Base-by-base conservation (phyloP, 2,329 filamentous ascomycete species). In the Torrubiella hemipterigena region DNA sequence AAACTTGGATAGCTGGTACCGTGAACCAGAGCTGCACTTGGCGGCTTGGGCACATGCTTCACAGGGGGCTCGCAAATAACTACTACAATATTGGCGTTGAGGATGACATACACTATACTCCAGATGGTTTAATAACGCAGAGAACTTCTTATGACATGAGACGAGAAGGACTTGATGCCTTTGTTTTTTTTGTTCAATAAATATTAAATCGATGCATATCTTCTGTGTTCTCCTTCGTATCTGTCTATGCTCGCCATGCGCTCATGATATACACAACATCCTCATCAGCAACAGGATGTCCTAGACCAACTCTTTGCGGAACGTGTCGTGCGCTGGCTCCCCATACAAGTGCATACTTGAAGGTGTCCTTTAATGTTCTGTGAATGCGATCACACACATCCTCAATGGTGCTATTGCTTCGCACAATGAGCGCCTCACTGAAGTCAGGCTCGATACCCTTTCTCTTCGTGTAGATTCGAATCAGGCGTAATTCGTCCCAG, bases 281-380 rank as follows among this genome's bases (percentile, higher is more conserved):
- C 52, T 79, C 74, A 40, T 80, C 75, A 3, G 67, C 59, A 27
- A 98, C 87, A 10, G 73, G 48, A 65, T 98, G 91, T 6, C 73
- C 66, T 47, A 98, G 56, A 2, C 91, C 93, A 22, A 95, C 89
- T 39, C 91, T 68, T 65, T 98, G 91, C 21, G 93, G 91, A 21
- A 96, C 69, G 64, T 98, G 93, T 48, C 85, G 77, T 21, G 91
- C 91, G 56, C 89, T 96, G 13, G 87, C 87, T 5, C 91, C 91
- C 93, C 93, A 98, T 0, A 98, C 91, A 42, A 96, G 61, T 4
- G 91, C 93, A 61, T 96, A 95, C 66, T 96, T 98, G 70, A 96
- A 98, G 5, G 86, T 94, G 40, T 98, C 93, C 72, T 96, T 98
- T 42, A 98, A 63, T 17, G 77, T 91, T 39, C 91, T 70, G 61